phyloP scores from a whole-genome alignment of 805 yeast species.

The Lipomyces oligophaga region DNA sequence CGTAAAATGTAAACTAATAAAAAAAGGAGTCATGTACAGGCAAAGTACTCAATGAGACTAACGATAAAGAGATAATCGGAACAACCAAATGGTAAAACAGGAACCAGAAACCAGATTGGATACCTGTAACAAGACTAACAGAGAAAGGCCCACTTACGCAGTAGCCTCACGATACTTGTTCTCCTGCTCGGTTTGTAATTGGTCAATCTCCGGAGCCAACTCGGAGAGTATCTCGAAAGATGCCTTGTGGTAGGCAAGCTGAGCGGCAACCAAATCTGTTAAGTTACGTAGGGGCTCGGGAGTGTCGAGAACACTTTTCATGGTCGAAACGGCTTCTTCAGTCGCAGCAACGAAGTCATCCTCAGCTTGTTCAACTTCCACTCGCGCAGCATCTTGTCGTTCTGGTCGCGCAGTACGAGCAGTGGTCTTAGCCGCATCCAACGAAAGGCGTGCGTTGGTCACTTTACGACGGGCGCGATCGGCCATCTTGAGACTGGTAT shows the following conservation, averaged over 20 bases:
- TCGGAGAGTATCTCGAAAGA: slow-evolving; percentile 64
- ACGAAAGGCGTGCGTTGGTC: slow-evolving; percentile 69
- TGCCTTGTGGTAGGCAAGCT: slow-evolving; percentile 72
- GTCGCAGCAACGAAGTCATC: slow-evolving; percentile 87
- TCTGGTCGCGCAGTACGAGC: slow-evolving; percentile 52
- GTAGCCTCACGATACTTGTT: slow-evolving; percentile 31
- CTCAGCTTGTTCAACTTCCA: slow-evolving; percentile 76
- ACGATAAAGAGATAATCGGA: too few species aligned
- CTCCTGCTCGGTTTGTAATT: slow-evolving; percentile 52
- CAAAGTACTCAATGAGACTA: too few species aligned
- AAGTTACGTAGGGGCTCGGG: slow-evolving; percentile 66
- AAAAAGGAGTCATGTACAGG: too few species aligned
- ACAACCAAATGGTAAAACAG: too few species aligned
- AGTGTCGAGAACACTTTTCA: slow-evolving; percentile 73
- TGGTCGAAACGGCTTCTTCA: slow-evolving; percentile 77
- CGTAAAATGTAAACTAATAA: too few species aligned
- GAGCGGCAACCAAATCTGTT: slow-evolving; percentile 69
- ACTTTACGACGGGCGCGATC: slow-evolving; percentile 67
- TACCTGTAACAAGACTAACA: too few species aligned
- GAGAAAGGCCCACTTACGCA: too few species aligned
- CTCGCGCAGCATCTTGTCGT: slow-evolving; percentile 69
- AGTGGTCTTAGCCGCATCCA: slow-evolving; percentile 70
- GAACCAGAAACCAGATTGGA: too few species aligned
- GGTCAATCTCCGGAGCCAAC: slow-evolving; percentile 61
- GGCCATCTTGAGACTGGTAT: slow-evolving; percentile 58